Percentiles rank a stretch among this genome's conserved stretches.
Conservation (phyloP, 805 yeast species). For the Yamadazyma kitorensis region DNA sequence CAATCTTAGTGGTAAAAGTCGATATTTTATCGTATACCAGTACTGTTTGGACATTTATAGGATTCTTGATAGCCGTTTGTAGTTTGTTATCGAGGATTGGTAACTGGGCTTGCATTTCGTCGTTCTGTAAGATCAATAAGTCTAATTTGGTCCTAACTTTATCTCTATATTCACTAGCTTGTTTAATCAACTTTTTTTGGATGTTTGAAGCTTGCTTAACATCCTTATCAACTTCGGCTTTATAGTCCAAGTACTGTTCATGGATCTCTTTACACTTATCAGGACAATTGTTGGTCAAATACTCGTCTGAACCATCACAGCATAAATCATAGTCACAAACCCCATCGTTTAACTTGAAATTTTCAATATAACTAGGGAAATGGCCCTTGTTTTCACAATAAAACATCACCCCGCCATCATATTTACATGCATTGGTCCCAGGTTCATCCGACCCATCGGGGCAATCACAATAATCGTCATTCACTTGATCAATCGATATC, state of each 20-base stretch:
- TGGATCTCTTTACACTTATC: constrained; percentile 53
- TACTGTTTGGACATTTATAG: neutral
- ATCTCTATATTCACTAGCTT: constrained; percentile 7
- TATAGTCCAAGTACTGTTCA: constrained; percentile 23
- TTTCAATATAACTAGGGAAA: constrained; percentile 57
- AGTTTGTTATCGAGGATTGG: constrained; percentile 2
- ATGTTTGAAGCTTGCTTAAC: constrained; percentile 3
- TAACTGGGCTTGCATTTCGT: neutral
- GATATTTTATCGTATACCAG: constrained; percentile 18
- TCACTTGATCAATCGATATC: constrained; percentile 60
- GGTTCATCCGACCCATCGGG: constrained; percentile 99
- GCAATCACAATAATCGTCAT: constrained; percentile 92
- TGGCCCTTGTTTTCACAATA: constrained; percentile 80
- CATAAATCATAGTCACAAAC: constrained; percentile 85
- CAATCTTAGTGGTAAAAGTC: constrained; percentile 2
- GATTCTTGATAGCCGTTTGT: neutral
- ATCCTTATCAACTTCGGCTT: constrained; percentile 1
- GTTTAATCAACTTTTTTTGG: constrained; percentile 9
- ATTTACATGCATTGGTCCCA: constrained; percentile 79
- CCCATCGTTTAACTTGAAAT: constrained; percentile 78
- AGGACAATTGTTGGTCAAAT: constrained; percentile 45
- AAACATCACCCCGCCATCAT: constrained; percentile 38
- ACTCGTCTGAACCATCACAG: constrained; percentile 95
- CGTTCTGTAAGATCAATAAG: neutral
- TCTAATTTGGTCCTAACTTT: constrained; percentile 7